These are phyloP conservation scores for Colletotrichum paranaense DNA, from an alignment of 2,329 filamentous ascomycete genomes.

Conservation along the genomic window DNA sequence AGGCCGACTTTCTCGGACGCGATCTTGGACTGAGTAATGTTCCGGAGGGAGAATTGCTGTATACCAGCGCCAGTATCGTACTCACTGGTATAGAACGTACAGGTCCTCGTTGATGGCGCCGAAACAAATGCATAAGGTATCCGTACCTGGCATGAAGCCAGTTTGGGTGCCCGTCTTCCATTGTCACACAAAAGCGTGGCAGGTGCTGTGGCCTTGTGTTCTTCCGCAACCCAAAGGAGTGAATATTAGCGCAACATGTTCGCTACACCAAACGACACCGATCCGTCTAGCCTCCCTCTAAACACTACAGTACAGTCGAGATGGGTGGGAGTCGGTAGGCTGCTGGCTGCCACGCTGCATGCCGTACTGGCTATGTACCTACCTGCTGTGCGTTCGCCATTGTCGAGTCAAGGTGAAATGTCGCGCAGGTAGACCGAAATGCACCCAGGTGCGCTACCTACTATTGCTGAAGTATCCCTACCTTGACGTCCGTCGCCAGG, in stretches of 20 bases:
- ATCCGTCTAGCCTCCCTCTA: not conserved
- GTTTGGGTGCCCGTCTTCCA: not conserved
- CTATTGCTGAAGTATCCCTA: not conserved
- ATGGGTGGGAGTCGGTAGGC: not conserved
- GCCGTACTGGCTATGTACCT: no score
- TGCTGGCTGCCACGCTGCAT: not conserved
- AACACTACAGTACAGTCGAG: not conserved
- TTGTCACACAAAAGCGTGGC: not conserved
- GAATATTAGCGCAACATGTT: not conserved
- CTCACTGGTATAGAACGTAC: not conserved
- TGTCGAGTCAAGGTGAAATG: not conserved
- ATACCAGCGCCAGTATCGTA: not conserved
- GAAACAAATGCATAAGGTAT: constrained; percentile 12
- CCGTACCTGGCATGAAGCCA: not conserved
- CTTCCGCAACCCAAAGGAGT: constrained; percentile 1
- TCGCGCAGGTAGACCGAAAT: not conserved
- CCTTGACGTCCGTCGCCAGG: not conserved
- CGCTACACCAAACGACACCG: not conserved
- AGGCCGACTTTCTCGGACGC: not conserved
- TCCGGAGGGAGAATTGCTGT: not conserved
- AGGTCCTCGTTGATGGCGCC: constrained; percentile 9
- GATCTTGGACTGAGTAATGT: not conserved
- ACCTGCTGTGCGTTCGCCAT: not conserved
- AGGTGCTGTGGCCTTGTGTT: constrained; percentile 14
- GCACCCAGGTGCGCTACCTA: not conserved